Base-by-base conservation (phyloP, 208 protist genomes). In the Crithidia brevicula region DNA sequence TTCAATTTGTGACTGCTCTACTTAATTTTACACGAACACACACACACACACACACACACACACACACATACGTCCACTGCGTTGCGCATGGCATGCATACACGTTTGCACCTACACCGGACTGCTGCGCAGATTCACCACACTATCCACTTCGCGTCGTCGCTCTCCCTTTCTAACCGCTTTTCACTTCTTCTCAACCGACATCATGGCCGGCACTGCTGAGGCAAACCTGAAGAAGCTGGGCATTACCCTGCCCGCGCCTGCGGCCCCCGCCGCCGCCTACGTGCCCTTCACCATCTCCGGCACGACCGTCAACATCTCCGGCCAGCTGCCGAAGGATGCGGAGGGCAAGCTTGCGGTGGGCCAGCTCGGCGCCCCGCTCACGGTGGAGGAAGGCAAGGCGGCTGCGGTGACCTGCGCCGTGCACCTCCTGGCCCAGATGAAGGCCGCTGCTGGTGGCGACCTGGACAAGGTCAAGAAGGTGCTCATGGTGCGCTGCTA, bases 401-500 rank as follows among this genome's bases (percentile, higher is more conserved):
- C 46, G 30, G 89, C 89, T 1, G 89, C 89, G 7, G 71, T 56
- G 20, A 36, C 60, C 16, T 89, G 82, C 47, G 81, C 62, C 15
- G 22, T 92, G 18, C 63, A 73, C 56, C 42, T 95, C 18, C 59
- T 93, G 25, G 77, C 76, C 15, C 80, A 86, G 60, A 78, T 93
- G 54, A 88, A 88, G 61, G 82, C 79, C 22, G 86, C 89, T 1
- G 66, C 82, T 11, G 72, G 53, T 15, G 82, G 82, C 30, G 72
- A 92, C 67, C 77, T 92, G 5, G 75, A 78, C 70, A 64, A 69
- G 25, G 82, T 95, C 43, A 87, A 82, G 63, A 89, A 82, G 30
- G 83, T 95, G 36, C 82, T 91, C 27, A 93, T 93, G 74, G 74
- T 95, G 40, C 83, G 57, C 47, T 86, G 81, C 60, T 95, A 87